Base-by-base conservation (phyloP, 352 stramenopile species). In the Globisporangium spinosum region DNA sequence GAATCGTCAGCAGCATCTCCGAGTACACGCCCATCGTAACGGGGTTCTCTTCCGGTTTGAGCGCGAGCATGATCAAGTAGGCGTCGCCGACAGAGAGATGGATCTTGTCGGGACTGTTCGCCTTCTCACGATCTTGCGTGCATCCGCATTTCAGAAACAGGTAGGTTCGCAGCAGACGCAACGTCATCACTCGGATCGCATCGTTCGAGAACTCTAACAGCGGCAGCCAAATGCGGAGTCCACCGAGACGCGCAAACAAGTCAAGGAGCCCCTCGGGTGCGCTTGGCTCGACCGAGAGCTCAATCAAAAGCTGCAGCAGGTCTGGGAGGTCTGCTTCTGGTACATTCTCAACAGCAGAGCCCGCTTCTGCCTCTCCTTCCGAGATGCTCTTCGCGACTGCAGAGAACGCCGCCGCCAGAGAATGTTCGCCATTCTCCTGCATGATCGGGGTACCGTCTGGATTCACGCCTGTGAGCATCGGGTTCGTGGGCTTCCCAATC, bases 1-100 rank as follows among this genome's bases (percentile, higher is more conserved):
- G 58, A 61, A 93, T 77, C 65, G 92, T 80, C 7, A 91, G 75
- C 47, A 93, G 63, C 68, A 95, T 78, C 59, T 95, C 87, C 17
- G 83, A 89, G 68, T 93, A 95, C 7, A 92, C 85, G 8, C 83
- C 85, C 79, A 95, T 89, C 0, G 85, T 87, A 1, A 93, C 75
- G 3, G 81, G 80, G 49, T 77, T 76, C n/a, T 83, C 67, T 35
- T 85, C 80, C 23, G 83, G 80, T 57, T 94, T 90, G 23, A 94
- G 61, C 0, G 87, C 85, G 65, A 90, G 77, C 76, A 93, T 86
- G 34, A 95, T 93, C 70, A 95, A 76, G 63, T 91, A 90, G 9
- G 86, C 77, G 61, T 95, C 87, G 1, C 83, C 82, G 4, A 91
- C 77, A 0, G 87, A 95, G 55, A 95, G 77, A 25, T 91, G 83